Base-by-base conservation (phyloP, 345 rosid genomes). In the Clausena lansium region DNA sequence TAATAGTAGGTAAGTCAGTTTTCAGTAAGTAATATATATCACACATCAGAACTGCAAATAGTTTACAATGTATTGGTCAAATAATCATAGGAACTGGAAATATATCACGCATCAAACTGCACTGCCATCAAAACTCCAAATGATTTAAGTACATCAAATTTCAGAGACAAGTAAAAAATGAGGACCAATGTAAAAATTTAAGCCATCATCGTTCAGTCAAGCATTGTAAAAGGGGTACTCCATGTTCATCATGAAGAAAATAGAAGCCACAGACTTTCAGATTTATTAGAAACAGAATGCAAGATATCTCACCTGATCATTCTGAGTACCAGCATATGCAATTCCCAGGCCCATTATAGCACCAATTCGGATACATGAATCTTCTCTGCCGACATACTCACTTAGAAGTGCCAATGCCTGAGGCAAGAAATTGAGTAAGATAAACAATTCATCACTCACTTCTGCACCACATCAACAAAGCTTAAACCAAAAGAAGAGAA, bases 311-410 rank as follows among this genome's bases (percentile, higher is more conserved):
- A 87, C 97, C 90, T 85, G 88, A 59, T 89, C 92, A 82, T 91
- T 89, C 85, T 91, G 92, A 80, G 97, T 70, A 79, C 99, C 98
- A 25, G 98, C 98, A 84, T 96, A 94, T 61, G 98, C 88, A 80
- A 94, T 90, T 80, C 97, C 99, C 22, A 94, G 85, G 65, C 99
- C 99, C 97, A 96, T 92, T 55, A 96, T 94, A 76, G 97, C 98
- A 78, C 98, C 99, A 74, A 96, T 94, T 77, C 97, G 85, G 58
- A 93, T 81, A 45, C 89, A 87, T 78, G 98, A 71, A 84, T 96
- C 99, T 84, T 91, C 98, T 76, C 82, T 91, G 79, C 82, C 85
- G 4, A 90, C 67, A 50, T 87, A 90, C 4, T 94, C 98, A 77
- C 81, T 85, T 15, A 96, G 86, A 76, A 96, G 95, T 24, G 98